phyloP scores from a whole-genome alignment of 2,329 filamentous ascomycete genomes.

The Cadophora sp. region DNA sequence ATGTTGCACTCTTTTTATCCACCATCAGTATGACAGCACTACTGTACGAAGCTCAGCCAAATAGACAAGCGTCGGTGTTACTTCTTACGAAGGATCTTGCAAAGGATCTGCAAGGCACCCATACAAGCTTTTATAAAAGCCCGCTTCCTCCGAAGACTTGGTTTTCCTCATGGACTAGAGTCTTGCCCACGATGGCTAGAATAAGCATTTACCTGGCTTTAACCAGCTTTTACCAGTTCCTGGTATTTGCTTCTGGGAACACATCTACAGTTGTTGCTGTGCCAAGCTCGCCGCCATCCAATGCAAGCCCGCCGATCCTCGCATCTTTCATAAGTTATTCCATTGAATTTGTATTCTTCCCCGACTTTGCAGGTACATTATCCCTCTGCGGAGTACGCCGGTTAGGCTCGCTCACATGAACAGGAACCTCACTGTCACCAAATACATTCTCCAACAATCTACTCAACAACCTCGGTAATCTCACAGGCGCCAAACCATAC shows the following conservation, averaged over 20 bases:
- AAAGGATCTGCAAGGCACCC: slow-evolving; percentile 19
- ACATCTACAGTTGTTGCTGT: background rate
- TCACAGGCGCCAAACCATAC: slow-evolving; percentile 63
- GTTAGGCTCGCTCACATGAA: slow-evolving; percentile 9
- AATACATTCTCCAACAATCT: slow-evolving; percentile 68
- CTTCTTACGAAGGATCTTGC: background rate
- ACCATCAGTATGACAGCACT: slow-evolving; percentile 1
- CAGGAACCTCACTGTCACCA: slow-evolving; percentile 59
- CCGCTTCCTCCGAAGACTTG: background rate
- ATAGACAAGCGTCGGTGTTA: slow-evolving; percentile 15
- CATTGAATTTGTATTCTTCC: slow-evolving; percentile 59
- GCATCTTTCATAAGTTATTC: slow-evolving; percentile 59
- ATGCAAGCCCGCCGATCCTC: slow-evolving; percentile 35
- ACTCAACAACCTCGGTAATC: slow-evolving; percentile 60
- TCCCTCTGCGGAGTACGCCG: too few relatives aligned
- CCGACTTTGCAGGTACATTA: slow-evolving; percentile 48
- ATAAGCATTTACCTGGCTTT: slow-evolving; percentile 14
- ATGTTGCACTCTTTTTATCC: slow-evolving; percentile 12
- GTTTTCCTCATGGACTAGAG: background rate
- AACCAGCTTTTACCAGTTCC: background rate
- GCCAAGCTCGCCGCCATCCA: slow-evolving; percentile 23
- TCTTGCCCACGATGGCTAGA: slow-evolving; percentile 9
- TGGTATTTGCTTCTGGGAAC: background rate
- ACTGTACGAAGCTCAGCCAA: background rate
- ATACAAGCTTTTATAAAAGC: background rate